Evolutionary conservation across 2,329 filamentous ascomycete genomes (phyloP).

Genomic region (Cytospora schulzeri): DNA sequence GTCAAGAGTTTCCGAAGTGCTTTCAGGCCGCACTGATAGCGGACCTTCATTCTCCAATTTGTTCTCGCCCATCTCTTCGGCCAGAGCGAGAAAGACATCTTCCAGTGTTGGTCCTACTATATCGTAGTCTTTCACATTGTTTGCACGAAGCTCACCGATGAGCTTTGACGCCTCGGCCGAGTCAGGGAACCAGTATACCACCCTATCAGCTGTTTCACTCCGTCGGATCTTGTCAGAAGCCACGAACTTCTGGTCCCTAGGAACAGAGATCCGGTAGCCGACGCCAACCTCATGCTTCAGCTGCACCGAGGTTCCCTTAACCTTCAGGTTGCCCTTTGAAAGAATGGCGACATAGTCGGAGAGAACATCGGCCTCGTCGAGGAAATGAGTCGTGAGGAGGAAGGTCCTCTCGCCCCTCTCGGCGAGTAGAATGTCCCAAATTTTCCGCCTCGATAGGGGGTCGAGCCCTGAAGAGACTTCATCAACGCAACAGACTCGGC

Average conservation of each 20-base stretch:
- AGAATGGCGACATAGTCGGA: slow-evolving; percentile 88
- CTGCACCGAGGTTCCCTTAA: slow-evolving; percentile 80
- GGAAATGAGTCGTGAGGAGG: slow-evolving; percentile 87
- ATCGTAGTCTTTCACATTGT: slow-evolving; percentile 74
- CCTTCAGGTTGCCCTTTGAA: slow-evolving; percentile 80
- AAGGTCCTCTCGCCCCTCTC: slow-evolving; percentile 83
- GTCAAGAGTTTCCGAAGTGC: slow-evolving; percentile 9
- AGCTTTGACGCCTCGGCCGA: slow-evolving; percentile 72
- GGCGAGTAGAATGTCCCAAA: slow-evolving; percentile 90
- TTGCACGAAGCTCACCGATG: slow-evolving; percentile 67
- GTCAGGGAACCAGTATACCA: slow-evolving; percentile 70
- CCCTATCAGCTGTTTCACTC: slow-evolving; percentile 43
- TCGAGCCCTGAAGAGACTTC: slow-evolving; percentile 90
- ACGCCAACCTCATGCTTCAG: slow-evolving; percentile 81
- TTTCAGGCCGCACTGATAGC: slow-evolving; percentile 27
- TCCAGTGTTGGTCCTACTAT: slow-evolving; percentile 90
- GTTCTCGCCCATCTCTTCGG: slow-evolving; percentile 71
- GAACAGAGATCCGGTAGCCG: slow-evolving; percentile 77
- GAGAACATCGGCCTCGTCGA: slow-evolving; percentile 89
- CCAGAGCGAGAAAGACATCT: slow-evolving; percentile 85
- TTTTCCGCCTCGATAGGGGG: slow-evolving; percentile 81
- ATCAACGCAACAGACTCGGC: slow-evolving; percentile 84
- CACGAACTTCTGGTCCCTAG: slow-evolving; percentile 38
- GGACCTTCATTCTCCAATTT: slow-evolving; percentile 22
- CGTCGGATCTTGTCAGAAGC: slow-evolving; percentile 5